Evolutionary conservation across 805 yeast genomes (phyloP).

Genomic region (Zygotorulaspora sp.): DNA sequence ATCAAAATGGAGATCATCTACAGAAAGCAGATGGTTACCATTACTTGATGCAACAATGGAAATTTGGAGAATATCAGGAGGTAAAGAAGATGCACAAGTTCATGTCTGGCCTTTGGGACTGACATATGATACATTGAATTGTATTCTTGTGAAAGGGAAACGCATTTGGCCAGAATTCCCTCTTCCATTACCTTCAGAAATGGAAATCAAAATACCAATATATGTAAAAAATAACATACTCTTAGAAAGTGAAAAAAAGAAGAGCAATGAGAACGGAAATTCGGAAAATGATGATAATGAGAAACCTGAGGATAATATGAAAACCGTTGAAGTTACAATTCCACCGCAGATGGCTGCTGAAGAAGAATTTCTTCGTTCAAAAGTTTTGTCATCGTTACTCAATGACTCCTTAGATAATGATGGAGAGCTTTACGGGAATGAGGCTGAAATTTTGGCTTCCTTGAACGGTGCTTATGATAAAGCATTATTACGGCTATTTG

Average conservation of each 20-base stretch:
- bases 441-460: constrained; percentile 48
- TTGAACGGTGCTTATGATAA: constrained; percentile 65
- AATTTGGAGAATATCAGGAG: constrained; percentile 48
- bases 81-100: constrained; percentile 45
- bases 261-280: constrained; percentile 17
- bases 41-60: constrained; percentile 51
- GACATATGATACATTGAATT: constrained; percentile 61
- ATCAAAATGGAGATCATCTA: constrained; percentile 69
- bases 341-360: constrained; percentile 44
- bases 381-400: constrained; percentile 56
- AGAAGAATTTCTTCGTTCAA: constrained; percentile 58
- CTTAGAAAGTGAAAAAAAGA: constrained; percentile 29
- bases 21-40: constrained; percentile 86
- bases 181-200: constrained; percentile 74
- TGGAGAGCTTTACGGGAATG: constrained; percentile 42
- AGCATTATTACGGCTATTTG: constrained; percentile 71
- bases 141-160: constrained; percentile 68
- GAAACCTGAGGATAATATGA: constrained; percentile 20
- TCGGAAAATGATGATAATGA: constrained; percentile 17
- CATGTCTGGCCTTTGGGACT: constrained; percentile 87
- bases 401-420: constrained; percentile 51
- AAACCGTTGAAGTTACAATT: constrained; percentile 28
- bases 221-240: constrained; percentile 31
- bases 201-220: constrained; percentile 67
- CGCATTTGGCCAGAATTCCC: constrained; percentile 74